Conservation (phyloP, 2,329 filamentous ascomycete species). For the Ceratocystis eucalypticola region DNA sequence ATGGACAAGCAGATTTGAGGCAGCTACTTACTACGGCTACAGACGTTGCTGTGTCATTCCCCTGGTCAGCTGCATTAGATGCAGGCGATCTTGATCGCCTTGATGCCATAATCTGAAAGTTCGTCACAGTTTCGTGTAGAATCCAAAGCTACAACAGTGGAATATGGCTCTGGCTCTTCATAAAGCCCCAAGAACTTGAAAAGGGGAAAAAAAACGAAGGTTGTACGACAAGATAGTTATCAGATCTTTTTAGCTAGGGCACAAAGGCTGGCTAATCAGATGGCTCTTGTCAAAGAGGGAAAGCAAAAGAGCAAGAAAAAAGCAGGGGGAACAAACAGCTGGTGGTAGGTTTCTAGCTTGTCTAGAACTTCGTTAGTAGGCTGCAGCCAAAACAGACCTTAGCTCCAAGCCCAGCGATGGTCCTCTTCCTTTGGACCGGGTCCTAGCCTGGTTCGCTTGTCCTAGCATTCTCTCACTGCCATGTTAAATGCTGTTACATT, state of each 20-base stretch:
- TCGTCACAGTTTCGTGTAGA: constrained; percentile 6
- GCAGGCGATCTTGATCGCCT: neutral
- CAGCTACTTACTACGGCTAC: neutral
- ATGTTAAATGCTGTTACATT: neutral
- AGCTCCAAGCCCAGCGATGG: too few species aligned
- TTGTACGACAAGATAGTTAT: neutral
- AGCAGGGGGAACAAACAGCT: neutral
- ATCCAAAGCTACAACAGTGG: constrained; percentile 5
- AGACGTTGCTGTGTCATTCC: neutral
- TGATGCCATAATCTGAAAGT: neutral
- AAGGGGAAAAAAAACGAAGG: neutral
- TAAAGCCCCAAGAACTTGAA: neutral
- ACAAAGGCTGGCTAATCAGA: neutral
- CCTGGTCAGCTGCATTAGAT: neutral
- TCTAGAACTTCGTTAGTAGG: too few species aligned
- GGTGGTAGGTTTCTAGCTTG: too few species aligned
- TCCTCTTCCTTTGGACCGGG: neutral
- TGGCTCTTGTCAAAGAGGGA: neutral
- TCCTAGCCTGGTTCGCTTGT: too few species aligned
- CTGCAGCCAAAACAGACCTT: too few species aligned
- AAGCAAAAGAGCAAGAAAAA: constrained; percentile 7
- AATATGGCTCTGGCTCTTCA: neutral
- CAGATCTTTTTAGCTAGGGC: neutral
- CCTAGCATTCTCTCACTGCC: neutral
- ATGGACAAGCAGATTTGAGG: too few species aligned